Conservation (phyloP, 2,329 filamentous ascomycete species). For the Claviceps fusiformis region DNA sequence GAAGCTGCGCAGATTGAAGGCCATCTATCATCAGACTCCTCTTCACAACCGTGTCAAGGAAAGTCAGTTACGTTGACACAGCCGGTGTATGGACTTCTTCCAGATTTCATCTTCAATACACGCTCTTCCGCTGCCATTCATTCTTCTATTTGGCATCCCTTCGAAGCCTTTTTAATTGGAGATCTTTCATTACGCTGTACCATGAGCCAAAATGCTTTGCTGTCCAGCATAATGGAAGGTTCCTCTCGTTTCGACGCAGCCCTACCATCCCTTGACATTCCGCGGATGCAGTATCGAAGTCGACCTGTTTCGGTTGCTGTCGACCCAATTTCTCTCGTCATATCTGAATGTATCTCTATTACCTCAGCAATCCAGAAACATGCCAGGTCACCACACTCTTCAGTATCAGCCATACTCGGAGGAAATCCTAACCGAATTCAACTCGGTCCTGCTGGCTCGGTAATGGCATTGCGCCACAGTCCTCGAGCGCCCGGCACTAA, state of each 20-base stretch:
- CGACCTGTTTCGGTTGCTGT: slow-evolving; percentile 66
- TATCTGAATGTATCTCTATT: slow-evolving; percentile 97
- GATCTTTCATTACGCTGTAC: neutral
- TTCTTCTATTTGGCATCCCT: neutral
- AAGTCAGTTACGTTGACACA: too few species aligned
- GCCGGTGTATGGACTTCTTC: too few species aligned
- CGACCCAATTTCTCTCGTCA: slow-evolving; percentile 82
- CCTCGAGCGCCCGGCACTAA: slow-evolving; percentile 19
- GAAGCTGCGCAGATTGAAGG: too few species aligned
- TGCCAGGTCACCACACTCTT: slow-evolving; percentile 89
- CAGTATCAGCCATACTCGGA: slow-evolving; percentile 87
- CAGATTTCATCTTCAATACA: neutral
- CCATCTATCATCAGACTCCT: too few species aligned
- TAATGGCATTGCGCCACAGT: slow-evolving; percentile 28
- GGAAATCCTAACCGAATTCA: slow-evolving; percentile 50
- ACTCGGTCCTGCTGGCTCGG: slow-evolving; percentile 33
- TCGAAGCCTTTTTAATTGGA: neutral
- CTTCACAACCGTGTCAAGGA: too few species aligned
- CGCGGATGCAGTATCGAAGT: slow-evolving; percentile 44
- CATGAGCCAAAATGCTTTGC: slow-evolving; percentile 4
- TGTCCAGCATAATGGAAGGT: neutral
- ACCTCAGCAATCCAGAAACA: slow-evolving; percentile 97
- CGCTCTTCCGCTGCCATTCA: neutral
- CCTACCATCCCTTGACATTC: slow-evolving; percentile 14
- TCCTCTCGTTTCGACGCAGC: neutral